Percentiles rank a stretch among this genome's conserved stretches.
phyloP scores from a whole-genome alignment of 106 monocot genomes.

The Dioscorea alata region DNA sequence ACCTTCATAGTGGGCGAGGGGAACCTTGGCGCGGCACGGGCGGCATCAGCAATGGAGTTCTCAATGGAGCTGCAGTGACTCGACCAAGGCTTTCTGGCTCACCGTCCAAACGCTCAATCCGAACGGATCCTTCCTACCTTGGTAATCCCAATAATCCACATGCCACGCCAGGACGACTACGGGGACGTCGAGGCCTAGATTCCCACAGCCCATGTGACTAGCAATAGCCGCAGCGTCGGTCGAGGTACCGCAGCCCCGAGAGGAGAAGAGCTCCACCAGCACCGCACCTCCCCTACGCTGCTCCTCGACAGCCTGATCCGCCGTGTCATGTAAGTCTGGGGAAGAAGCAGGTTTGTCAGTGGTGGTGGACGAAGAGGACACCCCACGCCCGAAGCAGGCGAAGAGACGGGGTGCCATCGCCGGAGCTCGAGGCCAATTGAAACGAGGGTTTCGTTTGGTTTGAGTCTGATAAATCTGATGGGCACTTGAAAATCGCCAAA shows the following conservation, averaged over 20 bases:
- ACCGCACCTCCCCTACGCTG: conserved; percentile 42
- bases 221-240: conserved; percentile 69
- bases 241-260: conserved; percentile 84
- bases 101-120: too few species aligned
- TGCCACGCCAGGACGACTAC: conserved; percentile 68
- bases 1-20: conserved; percentile 73
- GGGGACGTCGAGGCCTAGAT: conserved; percentile 3
- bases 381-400: conserved; percentile 65
- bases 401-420: conserved; percentile 20
- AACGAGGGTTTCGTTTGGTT: not conserved
- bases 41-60: too few species aligned
- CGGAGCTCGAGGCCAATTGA: too few species aligned
- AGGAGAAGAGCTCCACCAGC: conserved; percentile 83
- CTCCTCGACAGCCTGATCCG: conserved; percentile 46
- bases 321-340: conserved; percentile 7
- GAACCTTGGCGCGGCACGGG: too few species aligned
- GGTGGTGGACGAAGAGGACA: not conserved
- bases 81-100: too few species aligned
- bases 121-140: too few species aligned
- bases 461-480: too few species aligned
- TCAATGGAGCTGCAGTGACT: too few species aligned
- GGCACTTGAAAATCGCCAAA: too few species aligned
- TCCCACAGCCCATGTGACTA: conserved; percentile 42
- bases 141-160: too few species aligned
- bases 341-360: too few species aligned